Evolutionary conservation across 371 early-diverging fungal species (phyloP).

Genomic region (Nematocida homosporus): DNA sequence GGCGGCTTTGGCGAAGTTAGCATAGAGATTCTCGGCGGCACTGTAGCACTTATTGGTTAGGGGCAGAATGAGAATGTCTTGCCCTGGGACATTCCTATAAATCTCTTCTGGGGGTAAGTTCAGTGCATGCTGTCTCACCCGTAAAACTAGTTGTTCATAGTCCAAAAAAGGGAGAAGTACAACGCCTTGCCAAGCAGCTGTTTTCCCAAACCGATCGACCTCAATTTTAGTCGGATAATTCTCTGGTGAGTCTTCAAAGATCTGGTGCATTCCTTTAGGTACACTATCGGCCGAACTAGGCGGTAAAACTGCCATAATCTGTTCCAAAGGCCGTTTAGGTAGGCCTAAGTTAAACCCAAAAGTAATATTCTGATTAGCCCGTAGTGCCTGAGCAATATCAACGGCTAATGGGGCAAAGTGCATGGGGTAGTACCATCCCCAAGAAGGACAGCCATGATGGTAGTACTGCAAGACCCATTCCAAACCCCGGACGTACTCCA

Average conservation of each 20-base stretch:
- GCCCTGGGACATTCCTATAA: conserved; percentile 56
- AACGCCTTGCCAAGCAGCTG: conserved; percentile 84
- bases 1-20: conserved; percentile 28
- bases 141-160: conserved; percentile 41
- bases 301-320: conserved; percentile 93
- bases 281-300: conserved; percentile 70
- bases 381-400: conserved; percentile 71
- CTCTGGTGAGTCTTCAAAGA: conserved; percentile 81
- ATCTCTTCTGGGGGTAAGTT: conserved; percentile 48
- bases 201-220: conserved; percentile 91
- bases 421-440: conserved; percentile 96
- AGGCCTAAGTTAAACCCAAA: conserved; percentile 71
- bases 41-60: conserved; percentile 23
- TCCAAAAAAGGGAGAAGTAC: conserved; percentile 66
- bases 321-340: conserved; percentile 82
- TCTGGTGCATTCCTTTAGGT: conserved; percentile 71
- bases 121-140: conserved; percentile 16
- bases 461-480: conserved; percentile 96
- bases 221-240: conserved; percentile 84
- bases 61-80: conserved; percentile 41
- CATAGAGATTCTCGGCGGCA: conserved; percentile 49
- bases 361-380: conserved; percentile 70
- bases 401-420: conserved; percentile 91
- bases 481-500: conserved; percentile 86
- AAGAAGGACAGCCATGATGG: conserved; percentile 83